Evolutionary conservation across 495 filamentous ascomycete species (phyloP), one percentile per base, ranked within the genome.

Genomic region (Terfezia boudieri): DNA sequence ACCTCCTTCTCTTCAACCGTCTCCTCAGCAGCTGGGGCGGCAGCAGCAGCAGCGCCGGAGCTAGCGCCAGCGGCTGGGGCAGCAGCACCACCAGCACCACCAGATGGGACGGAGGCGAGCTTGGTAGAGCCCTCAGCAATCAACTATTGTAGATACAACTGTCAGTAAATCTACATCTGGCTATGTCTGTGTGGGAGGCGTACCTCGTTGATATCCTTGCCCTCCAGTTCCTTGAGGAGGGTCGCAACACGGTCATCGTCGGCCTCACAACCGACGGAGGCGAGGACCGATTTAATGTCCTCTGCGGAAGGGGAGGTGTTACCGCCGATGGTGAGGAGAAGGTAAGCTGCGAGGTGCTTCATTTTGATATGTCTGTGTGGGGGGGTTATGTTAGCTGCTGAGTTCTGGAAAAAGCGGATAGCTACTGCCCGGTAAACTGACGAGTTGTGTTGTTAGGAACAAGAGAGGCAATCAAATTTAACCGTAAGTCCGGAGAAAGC

Each of bases 321-420:
- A 74, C 90, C 90, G 67, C 77, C 90, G 62, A 96, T 79, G 75
- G 74, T 73, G 71, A 95, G 82, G 69, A 98, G 90, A 65, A 98
- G 85, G 80, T 94, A 98, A 67, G 90, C 88, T 69, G 90, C 92
- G 74, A 98, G 83, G 74, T 96, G 81, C 88, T 96, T 98, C 90
- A 98, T 98, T 85, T 81, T 89, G 74, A 71, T 58, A 54, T 64
- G 51, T 67, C 57, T 66, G 70, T 62, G 71, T 43, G 32, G 51
- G 49, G 35, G 20, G 41, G 17, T 50, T 55, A 12, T 20, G 23
- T n/a, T 50, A 35, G 56, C 46, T 41, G 26, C 16, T 26, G 46
- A 26, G 38, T 37, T 9, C 8, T 41, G 23, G 50, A 36, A 37
- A 48, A 43, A 41, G 36, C 37, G 22, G 36, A 14, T 32, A 36